Evolutionary conservation across 129 eudicot genomes (phyloP).

Genomic region (Saussurea involucrata): DNA sequence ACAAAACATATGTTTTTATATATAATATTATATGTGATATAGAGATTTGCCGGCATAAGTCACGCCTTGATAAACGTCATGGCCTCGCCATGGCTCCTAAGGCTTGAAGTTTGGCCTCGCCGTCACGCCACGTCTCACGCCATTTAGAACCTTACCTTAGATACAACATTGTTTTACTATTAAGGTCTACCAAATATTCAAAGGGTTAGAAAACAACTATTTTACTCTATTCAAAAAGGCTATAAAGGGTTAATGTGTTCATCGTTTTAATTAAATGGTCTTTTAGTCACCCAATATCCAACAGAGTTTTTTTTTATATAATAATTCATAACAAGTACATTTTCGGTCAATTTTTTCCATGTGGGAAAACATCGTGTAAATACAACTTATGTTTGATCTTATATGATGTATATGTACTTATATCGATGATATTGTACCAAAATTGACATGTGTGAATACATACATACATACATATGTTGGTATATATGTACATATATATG

Average conservation of each 20-base stretch:
- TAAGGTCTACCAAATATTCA: neutral
- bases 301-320: neutral
- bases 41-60: no score
- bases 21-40: no score
- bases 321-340: neutral
- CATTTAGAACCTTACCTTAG: no score
- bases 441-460: slow-evolving; percentile 9
- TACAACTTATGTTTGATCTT: slow-evolving; percentile 3
- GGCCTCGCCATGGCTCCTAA: no score
- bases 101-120: no score
- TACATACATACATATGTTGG: neutral
- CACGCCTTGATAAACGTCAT: no score
- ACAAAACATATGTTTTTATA: no score
- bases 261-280: neutral
- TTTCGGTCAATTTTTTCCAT: neutral
- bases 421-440: neutral
- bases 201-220: neutral
- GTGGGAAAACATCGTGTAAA: neutral
- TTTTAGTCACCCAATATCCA: neutral
- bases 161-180: no score
- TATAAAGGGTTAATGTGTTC: no score
- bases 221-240: neutral
- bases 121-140: no score
- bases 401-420: neutral
- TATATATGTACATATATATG: slow-evolving; percentile 1